phyloP scores from a whole-genome alignment of 208 protist genomes.

The Leishmania gerbilli region DNA sequence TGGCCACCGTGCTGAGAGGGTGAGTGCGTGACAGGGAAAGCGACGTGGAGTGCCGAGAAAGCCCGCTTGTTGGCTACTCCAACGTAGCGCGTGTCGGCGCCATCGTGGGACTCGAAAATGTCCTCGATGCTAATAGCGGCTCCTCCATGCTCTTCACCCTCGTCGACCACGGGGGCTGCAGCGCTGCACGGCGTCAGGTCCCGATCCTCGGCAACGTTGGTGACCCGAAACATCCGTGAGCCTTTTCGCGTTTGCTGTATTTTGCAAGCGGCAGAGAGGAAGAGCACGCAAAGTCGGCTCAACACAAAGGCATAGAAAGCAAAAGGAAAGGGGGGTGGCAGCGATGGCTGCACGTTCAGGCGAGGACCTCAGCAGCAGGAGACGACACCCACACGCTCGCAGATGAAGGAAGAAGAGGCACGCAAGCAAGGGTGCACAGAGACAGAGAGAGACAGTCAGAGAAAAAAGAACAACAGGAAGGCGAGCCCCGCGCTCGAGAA shows the following conservation, averaged over 20 bases:
- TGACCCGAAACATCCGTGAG: slow-evolving; percentile 4
- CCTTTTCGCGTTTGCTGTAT: not conserved
- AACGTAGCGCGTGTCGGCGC: slow-evolving; percentile 29
- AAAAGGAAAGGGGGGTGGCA: not conserved
- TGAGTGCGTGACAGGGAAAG: not conserved
- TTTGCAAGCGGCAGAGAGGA: not conserved
- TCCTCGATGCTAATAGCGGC: not conserved
- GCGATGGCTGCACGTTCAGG: not conserved
- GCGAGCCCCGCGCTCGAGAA: not conserved
- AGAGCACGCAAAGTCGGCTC: not conserved
- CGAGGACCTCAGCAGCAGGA: too few species aligned
- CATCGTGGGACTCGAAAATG: not conserved
- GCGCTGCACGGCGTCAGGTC: not conserved
- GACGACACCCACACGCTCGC: not conserved
- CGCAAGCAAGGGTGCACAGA: not conserved
- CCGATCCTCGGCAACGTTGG: not conserved
- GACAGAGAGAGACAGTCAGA: not conserved
- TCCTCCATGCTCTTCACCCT: slow-evolving; percentile 5
- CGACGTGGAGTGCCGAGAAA: slow-evolving; percentile 19
- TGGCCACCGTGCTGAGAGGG: not conserved
- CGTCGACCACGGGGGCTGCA: not conserved
- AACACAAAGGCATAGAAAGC: not conserved
- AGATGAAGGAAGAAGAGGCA: not conserved
- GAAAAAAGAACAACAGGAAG: not conserved
- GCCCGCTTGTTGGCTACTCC: slow-evolving; percentile 23